A percentile compares a stretch with the other conserved stretches of the same genome.
phyloP scores from a whole-genome alignment of 164 flowering plant genomes.

The Stephania japonica region DNA sequence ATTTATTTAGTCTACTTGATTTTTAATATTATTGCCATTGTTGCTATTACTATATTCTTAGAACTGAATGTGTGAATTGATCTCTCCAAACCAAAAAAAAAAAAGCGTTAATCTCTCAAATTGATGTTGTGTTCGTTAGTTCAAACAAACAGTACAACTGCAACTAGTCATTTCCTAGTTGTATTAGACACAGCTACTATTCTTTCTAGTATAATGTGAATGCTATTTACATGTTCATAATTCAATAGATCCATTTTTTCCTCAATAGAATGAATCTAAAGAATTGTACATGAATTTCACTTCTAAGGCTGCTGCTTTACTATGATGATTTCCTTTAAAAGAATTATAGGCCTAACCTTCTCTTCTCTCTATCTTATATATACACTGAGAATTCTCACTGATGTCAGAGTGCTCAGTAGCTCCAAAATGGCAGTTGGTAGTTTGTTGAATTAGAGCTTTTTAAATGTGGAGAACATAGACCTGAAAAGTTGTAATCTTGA shows the following conservation, averaged over 20 bases:
- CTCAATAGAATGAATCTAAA: neutral
- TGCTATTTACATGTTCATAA: conserved; percentile 1
- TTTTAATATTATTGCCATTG: neutral
- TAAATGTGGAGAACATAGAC: conserved; percentile 16
- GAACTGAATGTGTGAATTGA: no score
- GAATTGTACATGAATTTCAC: neutral
- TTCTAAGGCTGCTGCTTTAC: neutral
- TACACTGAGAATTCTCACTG: neutral
- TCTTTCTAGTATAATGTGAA: neutral
- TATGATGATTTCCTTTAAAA: neutral
- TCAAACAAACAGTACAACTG: no score
- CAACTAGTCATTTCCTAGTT: no score
- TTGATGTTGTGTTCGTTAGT: no score
- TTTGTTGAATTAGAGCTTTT: conserved; percentile 7
- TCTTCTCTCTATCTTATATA: conserved; percentile 3
- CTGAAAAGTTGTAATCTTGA: conserved; percentile 13
- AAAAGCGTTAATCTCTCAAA: no score
- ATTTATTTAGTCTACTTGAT: neutral
- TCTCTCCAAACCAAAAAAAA: neutral
- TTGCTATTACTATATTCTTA: neutral
- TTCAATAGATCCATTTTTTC: neutral
- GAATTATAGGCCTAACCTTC: neutral
- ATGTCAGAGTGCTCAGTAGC: neutral
- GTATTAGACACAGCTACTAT: neutral
- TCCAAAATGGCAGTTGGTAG: conserved; percentile 6